Evolutionary conservation across 129 eudicot genomes (phyloP).

Genomic region (Escallonia rubra): DNA sequence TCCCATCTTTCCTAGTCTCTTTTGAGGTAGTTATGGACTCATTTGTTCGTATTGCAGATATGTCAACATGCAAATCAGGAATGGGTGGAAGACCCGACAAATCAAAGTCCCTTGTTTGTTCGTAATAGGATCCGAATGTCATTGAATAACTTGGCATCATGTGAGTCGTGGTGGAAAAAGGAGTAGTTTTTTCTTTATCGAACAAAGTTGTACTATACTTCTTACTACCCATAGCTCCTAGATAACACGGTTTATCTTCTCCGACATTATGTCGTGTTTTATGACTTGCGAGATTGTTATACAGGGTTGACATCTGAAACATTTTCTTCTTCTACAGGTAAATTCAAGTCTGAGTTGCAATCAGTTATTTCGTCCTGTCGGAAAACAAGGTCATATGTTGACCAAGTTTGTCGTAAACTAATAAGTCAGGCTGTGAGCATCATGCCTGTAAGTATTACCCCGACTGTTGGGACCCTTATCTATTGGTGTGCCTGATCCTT

Average conservation of each 20-base stretch:
- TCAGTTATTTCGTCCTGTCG: constrained; percentile 59
- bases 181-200: no score
- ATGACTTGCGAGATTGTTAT: neutral
- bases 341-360: constrained; percentile 62
- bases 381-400: constrained; percentile 63
- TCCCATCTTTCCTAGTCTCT: constrained; percentile 6
- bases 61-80: constrained; percentile 54
- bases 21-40: constrained; percentile 4
- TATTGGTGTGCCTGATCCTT: neutral
- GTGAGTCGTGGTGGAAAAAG: constrained; percentile 33
- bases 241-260: neutral
- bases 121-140: constrained; percentile 84
- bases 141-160: constrained; percentile 32
- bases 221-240: no score
- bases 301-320: neutral
- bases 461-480: constrained; percentile 3
- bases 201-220: no score
- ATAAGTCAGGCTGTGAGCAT: constrained; percentile 56
- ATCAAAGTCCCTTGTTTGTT: constrained; percentile 57
- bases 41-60: constrained; percentile 42
- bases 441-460: constrained; percentile 58
- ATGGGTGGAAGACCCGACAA: constrained; percentile 99
- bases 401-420: constrained; percentile 45
- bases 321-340: constrained; percentile 35
- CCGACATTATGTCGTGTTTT: neutral